Conservation (phyloP, 2,329 filamentous ascomycete species). For the Alternaria arborescens region DNA sequence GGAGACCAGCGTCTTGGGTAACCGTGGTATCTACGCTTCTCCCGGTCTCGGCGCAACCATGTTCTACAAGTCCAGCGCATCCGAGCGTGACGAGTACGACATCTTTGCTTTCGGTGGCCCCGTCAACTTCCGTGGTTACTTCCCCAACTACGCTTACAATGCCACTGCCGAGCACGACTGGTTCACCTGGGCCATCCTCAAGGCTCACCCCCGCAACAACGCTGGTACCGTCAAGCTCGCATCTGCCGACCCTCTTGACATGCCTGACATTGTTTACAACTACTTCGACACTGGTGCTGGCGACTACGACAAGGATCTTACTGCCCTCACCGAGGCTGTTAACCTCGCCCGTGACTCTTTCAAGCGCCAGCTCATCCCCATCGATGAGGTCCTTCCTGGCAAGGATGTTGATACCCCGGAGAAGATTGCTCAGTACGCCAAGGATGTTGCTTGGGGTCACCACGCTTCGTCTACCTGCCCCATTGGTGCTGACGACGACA, state of each 20-base stretch:
- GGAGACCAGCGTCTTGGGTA: conserved; percentile 51
- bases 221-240: conserved; percentile 68
- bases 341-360: conserved; percentile 59
- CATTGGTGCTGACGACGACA: conserved; percentile 61
- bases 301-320: conserved; percentile 66
- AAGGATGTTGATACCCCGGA: conserved; percentile 52
- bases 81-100: conserved; percentile 61
- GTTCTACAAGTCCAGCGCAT: conserved; percentile 52
- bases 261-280: conserved; percentile 64
- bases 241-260: conserved; percentile 69
- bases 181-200: conserved; percentile 64
- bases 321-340: conserved; percentile 64
- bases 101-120: conserved; percentile 65
- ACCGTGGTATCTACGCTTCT: conserved; percentile 59
- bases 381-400: conserved; percentile 59
- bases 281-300: conserved; percentile 61
- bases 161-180: conserved; percentile 58
- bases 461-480: conserved; percentile 67
- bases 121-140: conserved; percentile 64
- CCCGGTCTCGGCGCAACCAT: conserved; percentile 64
- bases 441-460: conserved; percentile 56
- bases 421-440: conserved; percentile 39
- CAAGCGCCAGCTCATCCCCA: conserved; percentile 45
- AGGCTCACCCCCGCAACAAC: conserved; percentile 69
- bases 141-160: conserved; percentile 64